Evolutionary conservation across 2,329 filamentous ascomycete genomes (phyloP), one percentile per base, ranked within the genome.

Genomic region (Cordyceps militaris): DNA sequence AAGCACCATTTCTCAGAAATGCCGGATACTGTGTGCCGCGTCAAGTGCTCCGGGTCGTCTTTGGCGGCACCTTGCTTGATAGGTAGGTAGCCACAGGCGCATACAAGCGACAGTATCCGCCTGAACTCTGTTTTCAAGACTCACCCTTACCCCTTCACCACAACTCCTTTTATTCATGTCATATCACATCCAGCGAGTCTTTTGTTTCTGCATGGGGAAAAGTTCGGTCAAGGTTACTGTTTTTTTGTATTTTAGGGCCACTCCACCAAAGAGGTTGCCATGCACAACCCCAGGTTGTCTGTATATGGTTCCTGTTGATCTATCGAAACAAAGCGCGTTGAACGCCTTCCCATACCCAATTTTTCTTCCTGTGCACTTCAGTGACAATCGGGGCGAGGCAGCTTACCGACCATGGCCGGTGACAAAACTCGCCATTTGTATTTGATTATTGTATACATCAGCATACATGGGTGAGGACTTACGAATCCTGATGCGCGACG

Each of bases 131-230:
- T 5, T 26, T 24, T 8, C 21, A 16, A 36, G 26, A 19, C 13
- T 14, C 19, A 51, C 36, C 28, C 21, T 50, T 26, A 44, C 38
- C 55, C 38, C 47, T 51, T 50, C 55, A 36, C 46, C 47, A 36
- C 40, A 51, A 16, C 34, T 28, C 24, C 43, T 43, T 56, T 51
- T 14, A 32, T 46, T 38, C 16, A 57, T 44, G 34, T 51, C 55
- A 57, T 47, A 44, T 44, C 55, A 57, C 54, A 57, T 50, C 5
- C 54, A 57, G 55, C 55, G 46, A 43, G 21, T 50, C 32, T 24
- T 42, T 44, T 57, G n/a, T 30, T 26, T 8, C 24, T 43, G 52
- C 34, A 50, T 34, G 34, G 21, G n/a, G 26, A 51, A 51, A 44
- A 40, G 26, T 38, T 48, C 48, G 32, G 52, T 34, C n/a, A 53